Base-by-base conservation (phyloP, 2,329 filamentous ascomycete genomes). In the Hypoxylon sp. region DNA sequence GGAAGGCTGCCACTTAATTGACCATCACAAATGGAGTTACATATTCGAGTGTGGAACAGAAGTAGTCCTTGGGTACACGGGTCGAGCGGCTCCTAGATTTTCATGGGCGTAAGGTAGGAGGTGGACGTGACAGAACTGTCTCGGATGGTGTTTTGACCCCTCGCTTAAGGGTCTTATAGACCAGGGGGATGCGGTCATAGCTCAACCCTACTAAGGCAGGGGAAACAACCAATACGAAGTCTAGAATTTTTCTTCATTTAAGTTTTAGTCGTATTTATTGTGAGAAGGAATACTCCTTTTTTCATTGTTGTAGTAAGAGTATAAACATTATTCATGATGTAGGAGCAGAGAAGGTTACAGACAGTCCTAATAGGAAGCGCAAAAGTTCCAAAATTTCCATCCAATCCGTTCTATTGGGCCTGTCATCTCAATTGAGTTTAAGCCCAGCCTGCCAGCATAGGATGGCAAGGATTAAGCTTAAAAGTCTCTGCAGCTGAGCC, bases 121-220 rank as follows among this genome's bases (percentile, higher is more conserved):
- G 58, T 52, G 50, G 59, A 62, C 76, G 76, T 77, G 73, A 74
- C 76, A 78, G 72, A 73, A 64, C 55, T 70, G 77, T 80, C 76
- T 79, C 75, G 75, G 66, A 65, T 75, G 55, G 71, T 71, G 76
- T 79, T 78, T 77, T 61, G 62, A 59, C 51, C 59, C 48, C 51
- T 67, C 61, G 66, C 65, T 63, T 66, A 67, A 55, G 42, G 35
- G 27, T 21, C 43, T 25, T 55, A 47, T 43, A 58, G 38, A 32
- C 16, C 55, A 55, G 57, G 55, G 55, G 55, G 48, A 43, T 50
- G 37, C 35, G 41, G 60, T 58, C 58, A 59, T 56, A 62, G 60
- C 60, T 51, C 56, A 50, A 43, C 31, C 50, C 45, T 41, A 34
- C 13, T 25, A 26, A 44, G 27, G 16, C 29, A 51, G 44, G 29